Base-by-base conservation (phyloP, 768 basidiomycete genomes). In the Leccinum boreale region DNA sequence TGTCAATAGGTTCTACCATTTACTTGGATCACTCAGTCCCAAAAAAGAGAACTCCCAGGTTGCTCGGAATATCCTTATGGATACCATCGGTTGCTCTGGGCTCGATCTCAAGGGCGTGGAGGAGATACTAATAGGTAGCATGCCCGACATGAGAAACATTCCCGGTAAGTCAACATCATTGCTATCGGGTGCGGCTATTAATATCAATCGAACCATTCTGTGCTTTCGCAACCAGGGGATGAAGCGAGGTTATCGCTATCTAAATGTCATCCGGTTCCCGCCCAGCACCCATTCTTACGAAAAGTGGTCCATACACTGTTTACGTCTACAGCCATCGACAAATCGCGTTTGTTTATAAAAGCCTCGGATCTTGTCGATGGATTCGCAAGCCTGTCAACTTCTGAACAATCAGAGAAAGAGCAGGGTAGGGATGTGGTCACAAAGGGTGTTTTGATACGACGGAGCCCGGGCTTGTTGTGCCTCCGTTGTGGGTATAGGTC, bases 281-380 rank as follows among this genome's bases (percentile, higher is more conserved):
- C 76, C 4, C 80, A 86, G 70, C 64, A 75, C 49, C 65, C 70
- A 3, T 63, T 74, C 47, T 66, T 88, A 31, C 75, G 69, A 55
- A 78, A 74, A 58, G 67, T 78, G 44, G 71, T 85, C 24, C 70
- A 74, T 36, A 78, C 75, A 45, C 71, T 92, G 26, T 74, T 76
- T 3, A 67, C 74, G 21, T 78, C 84, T 0, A 58, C 77, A 1
- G 73, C 82, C n/a, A 69, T 91, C 39, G 79, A 86, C 71, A 88
- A 86, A 64, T 74, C 88, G 1, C 79, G 77, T 9, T 74, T 92
- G 35, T 92, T 91, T 66, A 80, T 92, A 67, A 90, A 87, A 66
- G 79, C 88, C 2, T 74, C 69, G 10, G 87, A 92, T 60, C 79
- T 92, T n/a, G 74, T 88, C 6, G 86, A 89, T 62, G 85, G 85